Percentiles rank a stretch among this genome's conserved stretches.
Evolutionary conservation across 352 stramenopile genomes (phyloP).

Genomic region (Phytophthora colocasiae): DNA sequence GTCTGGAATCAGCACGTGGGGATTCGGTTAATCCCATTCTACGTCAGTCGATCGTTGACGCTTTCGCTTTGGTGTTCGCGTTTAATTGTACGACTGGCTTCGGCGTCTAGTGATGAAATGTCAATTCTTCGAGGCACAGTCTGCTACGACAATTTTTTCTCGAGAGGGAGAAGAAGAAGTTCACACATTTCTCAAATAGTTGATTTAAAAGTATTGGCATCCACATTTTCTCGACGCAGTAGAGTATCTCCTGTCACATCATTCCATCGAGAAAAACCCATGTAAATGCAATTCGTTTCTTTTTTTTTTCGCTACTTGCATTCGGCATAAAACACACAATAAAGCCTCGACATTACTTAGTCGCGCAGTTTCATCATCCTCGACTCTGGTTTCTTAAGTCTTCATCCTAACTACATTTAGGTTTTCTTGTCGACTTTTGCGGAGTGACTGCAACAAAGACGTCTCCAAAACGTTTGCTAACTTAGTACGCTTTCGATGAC

Average conservation of each 20-base stretch:
- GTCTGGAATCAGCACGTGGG: conserved; percentile 21
- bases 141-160: conserved; percentile 42
- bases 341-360: neutral
- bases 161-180: conserved; percentile 12
- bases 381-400: too few species aligned
- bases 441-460: neutral
- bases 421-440: neutral
- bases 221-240: conserved; percentile 6
- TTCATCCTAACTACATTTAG: neutral
- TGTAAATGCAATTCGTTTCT: neutral
- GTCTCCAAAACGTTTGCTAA: neutral
- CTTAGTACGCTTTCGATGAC: neutral
- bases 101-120: conserved; percentile 19
- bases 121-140: conserved; percentile 39
- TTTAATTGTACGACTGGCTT: conserved; percentile 11
- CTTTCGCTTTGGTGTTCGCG: conserved; percentile 24
- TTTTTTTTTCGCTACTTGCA: too few species aligned
- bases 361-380: too few species aligned
- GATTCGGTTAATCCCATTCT: conserved; percentile 22
- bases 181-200: conserved; percentile 12
- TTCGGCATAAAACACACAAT: neutral
- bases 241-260: conserved; percentile 8
- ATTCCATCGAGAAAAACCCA: conserved; percentile 7
- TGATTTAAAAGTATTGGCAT: conserved; percentile 4
- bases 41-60: conserved; percentile 26